A percentile compares a stretch with the other conserved stretches of the same genome.
Conservation (phyloP, 2,329 filamentous ascomycete genomes). For the Paradendryphiella salina region DNA sequence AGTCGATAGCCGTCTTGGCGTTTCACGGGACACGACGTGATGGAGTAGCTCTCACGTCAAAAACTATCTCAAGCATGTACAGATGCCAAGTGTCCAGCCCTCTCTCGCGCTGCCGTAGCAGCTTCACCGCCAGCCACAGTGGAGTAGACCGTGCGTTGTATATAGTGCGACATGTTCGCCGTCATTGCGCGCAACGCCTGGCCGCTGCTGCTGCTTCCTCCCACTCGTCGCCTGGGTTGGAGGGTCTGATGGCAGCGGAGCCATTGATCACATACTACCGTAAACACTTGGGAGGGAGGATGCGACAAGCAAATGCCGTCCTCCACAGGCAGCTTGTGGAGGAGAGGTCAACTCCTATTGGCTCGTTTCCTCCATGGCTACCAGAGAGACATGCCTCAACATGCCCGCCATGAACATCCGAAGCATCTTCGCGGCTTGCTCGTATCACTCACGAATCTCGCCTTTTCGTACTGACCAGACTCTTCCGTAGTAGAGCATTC, state of each 20-base stretch:
- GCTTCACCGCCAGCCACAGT: conserved; percentile 32
- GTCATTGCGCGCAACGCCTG: conserved; percentile 7
- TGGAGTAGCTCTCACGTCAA: neutral
- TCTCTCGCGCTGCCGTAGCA: conserved; percentile 7
- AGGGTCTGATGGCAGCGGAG: conserved; percentile 2
- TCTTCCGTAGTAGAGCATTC: conserved; percentile 11
- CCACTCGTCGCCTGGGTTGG: neutral
- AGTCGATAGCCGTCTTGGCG: conserved; percentile 4
- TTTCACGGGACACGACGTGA: neutral
- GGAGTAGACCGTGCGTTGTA: conserved; percentile 24
- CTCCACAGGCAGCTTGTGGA: conserved; percentile 34
- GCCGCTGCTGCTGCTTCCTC: neutral
- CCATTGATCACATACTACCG: conserved; percentile 7
- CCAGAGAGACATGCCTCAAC: conserved; percentile 28
- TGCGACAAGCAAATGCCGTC: conserved; percentile 22
- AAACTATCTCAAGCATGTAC: conserved; percentile 9
- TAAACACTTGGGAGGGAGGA: conserved; percentile 13
- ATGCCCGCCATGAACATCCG: conserved; percentile 15
- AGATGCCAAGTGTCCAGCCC: conserved; percentile 14
- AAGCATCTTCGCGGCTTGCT: conserved; percentile 11
- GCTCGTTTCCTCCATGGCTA: conserved; percentile 21
- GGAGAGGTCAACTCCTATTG: conserved; percentile 30
- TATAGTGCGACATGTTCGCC: conserved; percentile 14
- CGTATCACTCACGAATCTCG: conserved; percentile 14
- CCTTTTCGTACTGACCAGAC: conserved; percentile 11